phyloP scores from a whole-genome alignment of 495 filamentous ascomycete genomes.

The Neurospora sp. region DNA sequence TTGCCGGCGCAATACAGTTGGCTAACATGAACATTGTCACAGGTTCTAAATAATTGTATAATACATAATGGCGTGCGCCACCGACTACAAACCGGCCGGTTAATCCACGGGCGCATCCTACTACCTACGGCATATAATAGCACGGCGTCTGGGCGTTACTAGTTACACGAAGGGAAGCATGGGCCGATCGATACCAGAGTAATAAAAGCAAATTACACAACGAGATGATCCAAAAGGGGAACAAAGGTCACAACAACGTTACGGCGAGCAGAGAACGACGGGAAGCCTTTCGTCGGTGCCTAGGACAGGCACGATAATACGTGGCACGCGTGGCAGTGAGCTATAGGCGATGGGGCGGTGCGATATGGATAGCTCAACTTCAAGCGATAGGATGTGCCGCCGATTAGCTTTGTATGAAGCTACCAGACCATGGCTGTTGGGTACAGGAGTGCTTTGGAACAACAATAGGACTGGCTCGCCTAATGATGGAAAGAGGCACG shows the following conservation, averaged over 20 bases:
- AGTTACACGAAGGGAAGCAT: neutral
- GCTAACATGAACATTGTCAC: neutral
- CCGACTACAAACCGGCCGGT: neutral
- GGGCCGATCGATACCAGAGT: neutral
- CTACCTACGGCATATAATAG: conserved; percentile 5
- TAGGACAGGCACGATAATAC: neutral
- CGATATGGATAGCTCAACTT: neutral
- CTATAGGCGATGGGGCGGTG: neutral
- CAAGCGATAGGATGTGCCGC: neutral
- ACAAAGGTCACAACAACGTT: neutral
- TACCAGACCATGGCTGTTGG: neutral
- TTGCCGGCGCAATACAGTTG: neutral
- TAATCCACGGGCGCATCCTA: neutral
- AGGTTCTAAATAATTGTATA: conserved; percentile 12
- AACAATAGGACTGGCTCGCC: neutral
- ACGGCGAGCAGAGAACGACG: neutral
- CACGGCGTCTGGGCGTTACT: conserved; percentile 9
- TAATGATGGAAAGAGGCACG: neutral
- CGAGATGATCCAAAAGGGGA: neutral
- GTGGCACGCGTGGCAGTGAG: neutral
- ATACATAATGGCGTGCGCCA: neutral
- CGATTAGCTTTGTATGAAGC: neutral
- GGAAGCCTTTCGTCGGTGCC: neutral
- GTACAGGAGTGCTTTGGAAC: neutral
- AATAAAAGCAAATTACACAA: neutral